Conservation (phyloP, 768 basidiomycete species). For the Auricularia sp. region DNA sequence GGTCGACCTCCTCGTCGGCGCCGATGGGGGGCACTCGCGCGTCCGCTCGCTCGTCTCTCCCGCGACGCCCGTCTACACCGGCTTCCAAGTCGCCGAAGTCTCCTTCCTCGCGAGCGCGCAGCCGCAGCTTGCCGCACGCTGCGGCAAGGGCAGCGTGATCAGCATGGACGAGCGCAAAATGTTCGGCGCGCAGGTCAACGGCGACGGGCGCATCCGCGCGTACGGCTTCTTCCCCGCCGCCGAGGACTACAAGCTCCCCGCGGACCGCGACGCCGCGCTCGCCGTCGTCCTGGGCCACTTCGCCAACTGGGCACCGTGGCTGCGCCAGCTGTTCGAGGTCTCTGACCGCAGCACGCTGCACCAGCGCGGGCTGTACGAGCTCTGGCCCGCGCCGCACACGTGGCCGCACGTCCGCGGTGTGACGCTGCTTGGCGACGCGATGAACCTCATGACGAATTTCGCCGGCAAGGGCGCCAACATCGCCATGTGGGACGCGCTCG, state of each 20-base stretch:
- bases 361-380: constrained; percentile 3
- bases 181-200: constrained; percentile 24
- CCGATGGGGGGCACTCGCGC: constrained; percentile 32
- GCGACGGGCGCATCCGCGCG: constrained; percentile 17
- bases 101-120: constrained; percentile 10
- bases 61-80: constrained; percentile 23
- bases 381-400: constrained; percentile 5
- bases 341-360: not conserved
- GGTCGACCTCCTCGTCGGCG: constrained; percentile 23
- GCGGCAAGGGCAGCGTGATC: constrained; percentile 22
- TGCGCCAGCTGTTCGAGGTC: not conserved
- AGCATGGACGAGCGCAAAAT: constrained; percentile 16
- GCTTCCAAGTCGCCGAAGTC: constrained; percentile 15
- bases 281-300: not conserved
- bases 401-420: constrained; percentile 6
- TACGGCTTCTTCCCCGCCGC: constrained; percentile 8
- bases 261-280: not conserved
- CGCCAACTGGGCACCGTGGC: not conserved
- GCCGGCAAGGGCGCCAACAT: constrained; percentile 29
- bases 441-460: constrained; percentile 28
- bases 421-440: constrained; percentile 25
- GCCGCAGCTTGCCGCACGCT: constrained; percentile 16
- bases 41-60: constrained; percentile 24
- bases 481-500: constrained; percentile 20
- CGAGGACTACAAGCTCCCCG: constrained; percentile 1